Conservation (phyloP, 441 rosid genomes). For the Syzygium syzygioides region DNA sequence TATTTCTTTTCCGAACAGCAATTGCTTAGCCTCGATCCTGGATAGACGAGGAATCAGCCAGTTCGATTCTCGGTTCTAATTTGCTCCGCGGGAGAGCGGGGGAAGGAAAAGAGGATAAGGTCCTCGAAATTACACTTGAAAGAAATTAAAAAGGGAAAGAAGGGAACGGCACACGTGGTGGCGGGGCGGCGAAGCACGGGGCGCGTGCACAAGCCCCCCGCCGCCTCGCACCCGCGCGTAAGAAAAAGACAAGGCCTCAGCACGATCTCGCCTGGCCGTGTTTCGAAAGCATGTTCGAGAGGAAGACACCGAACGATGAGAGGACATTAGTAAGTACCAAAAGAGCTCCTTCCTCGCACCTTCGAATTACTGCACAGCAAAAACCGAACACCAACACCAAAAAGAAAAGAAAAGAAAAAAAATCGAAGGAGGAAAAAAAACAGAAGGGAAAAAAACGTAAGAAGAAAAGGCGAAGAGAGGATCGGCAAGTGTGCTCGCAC, state of each 20-base stretch:
- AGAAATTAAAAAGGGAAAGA: rapidly evolving
- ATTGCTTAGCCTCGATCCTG: neutral
- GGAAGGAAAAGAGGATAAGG: neutral
- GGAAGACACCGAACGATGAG: neutral
- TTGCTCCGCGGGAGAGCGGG: neutral
- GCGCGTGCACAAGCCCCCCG: neutral
- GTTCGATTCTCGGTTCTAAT: neutral
- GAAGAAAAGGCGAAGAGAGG: neutral
- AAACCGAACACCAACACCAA: neutral
- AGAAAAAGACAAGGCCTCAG: neutral
- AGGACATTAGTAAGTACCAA: neutral
- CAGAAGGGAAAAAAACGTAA: rapidly evolving
- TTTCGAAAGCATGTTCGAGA: neutral
- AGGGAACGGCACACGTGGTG: neutral
- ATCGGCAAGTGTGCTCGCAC: neutral
- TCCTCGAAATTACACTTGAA: neutral
- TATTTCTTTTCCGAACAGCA: neutral
- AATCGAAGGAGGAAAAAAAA: neutral
- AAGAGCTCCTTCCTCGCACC: neutral
- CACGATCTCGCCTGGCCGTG: neutral
- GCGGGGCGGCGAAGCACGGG: neutral
- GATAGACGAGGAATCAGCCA: neutral
- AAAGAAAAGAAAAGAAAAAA: neutral
- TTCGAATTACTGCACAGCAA: neutral
- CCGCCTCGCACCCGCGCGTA: neutral